Percentiles rank a stretch among this genome's conserved stretches.
Evolutionary conservation across 2,329 filamentous ascomycete species (phyloP).

Genomic region (Graphilbum sp.): DNA sequence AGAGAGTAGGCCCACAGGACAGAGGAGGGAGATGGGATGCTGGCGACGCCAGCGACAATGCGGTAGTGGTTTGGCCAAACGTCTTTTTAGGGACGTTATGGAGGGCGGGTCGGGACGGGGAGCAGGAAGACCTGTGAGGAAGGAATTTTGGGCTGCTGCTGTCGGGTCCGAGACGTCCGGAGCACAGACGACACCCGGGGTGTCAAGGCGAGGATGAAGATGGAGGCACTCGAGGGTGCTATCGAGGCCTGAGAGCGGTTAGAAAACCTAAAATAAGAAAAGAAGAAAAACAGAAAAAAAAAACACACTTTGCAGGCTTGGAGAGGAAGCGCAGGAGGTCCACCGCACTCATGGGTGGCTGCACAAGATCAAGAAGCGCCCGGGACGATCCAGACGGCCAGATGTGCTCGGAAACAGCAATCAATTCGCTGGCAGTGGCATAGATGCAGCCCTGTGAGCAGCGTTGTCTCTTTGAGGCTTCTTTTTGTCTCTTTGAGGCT

Average conservation of each 20-base stretch:
- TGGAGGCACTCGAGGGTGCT: not conserved
- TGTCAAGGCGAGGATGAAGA: too few relatives aligned
- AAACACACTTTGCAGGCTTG: conserved; percentile 76
- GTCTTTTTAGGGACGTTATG: conserved; percentile 69
- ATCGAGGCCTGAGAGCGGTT: conserved; percentile 1
- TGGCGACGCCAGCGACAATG: conserved; percentile 80
- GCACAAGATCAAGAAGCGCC: not conserved
- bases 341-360: conserved; percentile 73
- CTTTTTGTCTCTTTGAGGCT: too few relatives aligned
- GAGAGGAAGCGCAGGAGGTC: conserved; percentile 86
- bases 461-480: too few relatives aligned
- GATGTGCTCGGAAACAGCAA: too few relatives aligned
- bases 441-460: too few relatives aligned
- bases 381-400: too few relatives aligned
- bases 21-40: conserved; percentile 44
- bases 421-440: too few relatives aligned
- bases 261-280: too few relatives aligned
- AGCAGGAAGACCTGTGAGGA: conserved; percentile 68
- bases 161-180: not conserved
- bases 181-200: conserved; percentile 54
- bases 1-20: conserved; percentile 93
- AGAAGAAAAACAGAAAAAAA: not conserved
- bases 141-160: conserved; percentile 65
- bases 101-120: conserved; percentile 70
- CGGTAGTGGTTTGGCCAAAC: conserved; percentile 26